Base-by-base conservation (phyloP, 768 basidiomycete species). In the Lentinula detonsa region DNA sequence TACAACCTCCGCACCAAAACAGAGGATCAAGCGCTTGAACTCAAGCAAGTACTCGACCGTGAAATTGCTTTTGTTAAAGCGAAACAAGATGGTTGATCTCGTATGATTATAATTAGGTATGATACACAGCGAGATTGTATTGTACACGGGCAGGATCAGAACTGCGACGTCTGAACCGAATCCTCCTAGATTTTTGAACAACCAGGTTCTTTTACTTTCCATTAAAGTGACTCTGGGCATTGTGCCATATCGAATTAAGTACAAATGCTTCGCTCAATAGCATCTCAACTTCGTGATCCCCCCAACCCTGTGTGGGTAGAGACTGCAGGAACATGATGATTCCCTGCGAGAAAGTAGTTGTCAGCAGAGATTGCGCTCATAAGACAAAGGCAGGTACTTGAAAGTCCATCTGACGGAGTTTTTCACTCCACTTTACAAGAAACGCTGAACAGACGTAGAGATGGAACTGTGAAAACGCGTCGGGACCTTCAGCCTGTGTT, bases 291-390 rank as follows among this genome's bases (percentile, higher is more conserved):
- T 98, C 94, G 67, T 95, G 90, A 71, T 98, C 95, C 21, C 88
- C 86, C 97, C 97, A 99, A 59, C 84, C 85, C 70, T 95, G 92
- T 5, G 93, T 95, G 13, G 93, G 93, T 4, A 93, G 80, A 1
- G 90, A 93, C 71, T 95, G 93, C 11, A 99, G 81, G 76, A 97
- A 99, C 90, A 99, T 98, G 72, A 99, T 98, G 71, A 98, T 95
- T 60, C 93, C 95, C 96, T 98, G 65, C 9, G 46, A 56, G 58
- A 50, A 34, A 56, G 48, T 55, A 48, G 46, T 60, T 10, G 16
- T 9, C 48, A 16, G 23, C 35, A 18, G 53, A 31, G 52, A 35
- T 28, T 28, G 51, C 28, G 28, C 28, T 3, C 56, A 16, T 51
- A 58, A 42, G 35, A 45, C 7, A 33, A 28, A 15, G 33, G 16